phyloP scores from a whole-genome alignment of 2,329 filamentous ascomycete genomes.

The Erysiphe pulchra region DNA sequence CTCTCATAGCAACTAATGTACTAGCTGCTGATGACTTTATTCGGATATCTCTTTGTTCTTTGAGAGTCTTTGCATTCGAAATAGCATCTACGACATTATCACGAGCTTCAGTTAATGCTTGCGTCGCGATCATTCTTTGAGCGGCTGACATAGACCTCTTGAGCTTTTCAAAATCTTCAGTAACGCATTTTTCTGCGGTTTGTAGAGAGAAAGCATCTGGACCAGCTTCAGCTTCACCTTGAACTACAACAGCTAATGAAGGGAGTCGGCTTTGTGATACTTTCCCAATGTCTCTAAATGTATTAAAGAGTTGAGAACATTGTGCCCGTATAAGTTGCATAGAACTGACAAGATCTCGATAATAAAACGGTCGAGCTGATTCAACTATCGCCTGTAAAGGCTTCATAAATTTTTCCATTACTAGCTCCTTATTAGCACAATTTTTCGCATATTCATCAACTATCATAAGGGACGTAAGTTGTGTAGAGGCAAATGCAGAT shows the following conservation, averaged over 20 bases:
- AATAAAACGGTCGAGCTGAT: constrained; percentile 52
- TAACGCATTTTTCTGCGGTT: constrained; percentile 71
- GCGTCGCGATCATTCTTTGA: constrained; percentile 59
- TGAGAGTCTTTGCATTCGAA: constrained; percentile 52
- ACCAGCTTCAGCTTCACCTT: constrained; percentile 76
- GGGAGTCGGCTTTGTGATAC: constrained; percentile 53
- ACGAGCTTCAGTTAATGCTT: constrained; percentile 56
- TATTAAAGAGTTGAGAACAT: constrained; percentile 68
- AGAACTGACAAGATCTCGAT: constrained; percentile 74
- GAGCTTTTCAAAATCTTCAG: constrained; percentile 62
- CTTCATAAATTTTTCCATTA: constrained; percentile 29
- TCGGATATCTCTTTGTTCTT: constrained; percentile 60
- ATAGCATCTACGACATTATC: constrained; percentile 46
- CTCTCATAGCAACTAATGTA: constrained; percentile 64
- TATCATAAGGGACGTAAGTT: constrained; percentile 59
- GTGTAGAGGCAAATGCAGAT: constrained; percentile 60
- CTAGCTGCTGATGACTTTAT: constrained; percentile 70
- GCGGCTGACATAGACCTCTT: constrained; percentile 76
- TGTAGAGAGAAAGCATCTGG: constrained; percentile 74
- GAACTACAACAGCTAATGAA: constrained; percentile 65
- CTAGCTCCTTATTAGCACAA: constrained; percentile 21
- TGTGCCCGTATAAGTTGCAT: constrained; percentile 75
- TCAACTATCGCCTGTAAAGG: constrained; percentile 56
- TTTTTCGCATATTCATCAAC: constrained; percentile 69
- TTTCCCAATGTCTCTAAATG: constrained; percentile 79